Base-by-base conservation (phyloP, 306 rosid genomes). In the Vigna radiata region DNA sequence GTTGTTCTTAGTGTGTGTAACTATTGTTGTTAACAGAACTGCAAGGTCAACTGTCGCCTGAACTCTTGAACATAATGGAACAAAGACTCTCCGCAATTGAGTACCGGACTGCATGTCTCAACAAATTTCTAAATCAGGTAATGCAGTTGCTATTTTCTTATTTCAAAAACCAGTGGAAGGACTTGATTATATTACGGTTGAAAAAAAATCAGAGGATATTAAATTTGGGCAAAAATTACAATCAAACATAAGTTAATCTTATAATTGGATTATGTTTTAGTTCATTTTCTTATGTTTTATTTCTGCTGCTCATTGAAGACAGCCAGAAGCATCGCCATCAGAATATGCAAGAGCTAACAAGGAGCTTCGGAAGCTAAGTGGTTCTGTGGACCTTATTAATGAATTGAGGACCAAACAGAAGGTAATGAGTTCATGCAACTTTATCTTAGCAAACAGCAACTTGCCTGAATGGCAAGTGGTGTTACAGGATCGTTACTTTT, bases 261-360 rank as follows among this genome's bases (percentile, higher is more conserved):
- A 10, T 13, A 18, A 18, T 36, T 76, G 1, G 46, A 19, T 58
- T 25, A 12, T 44, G 3, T 37, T 79, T 66, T 43, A 10, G 58
- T 59, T 73, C 19, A 4, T 36, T 77, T 62, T 82, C 77, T 84
- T 37, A 49, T 79, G 64, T 55, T 72, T 70, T 58, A 74, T 67
- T 79, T 71, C 68, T 54, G 64, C 73, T 84, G 68, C 85, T 90
- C 81, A 75, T 79, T 87, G 89, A 91, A 91, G 94, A 87, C 94
- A 94, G 98, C 90, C 97, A 37, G 90, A 89, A 85, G 88, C 88
- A 77, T 69, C 94, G 25, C 96, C 97, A 13, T 78, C 87, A 18
- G 97, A 91, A 79, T 91, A 85, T 77, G 96, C 96, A 13, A 85
- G 79, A 85, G 97, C 96, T 41, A 91, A 90, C 68, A 94, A 91